These are phyloP conservation scores for Acacia acuminata DNA, from an alignment of 306 rosid species.

Conservation along the genomic window DNA sequence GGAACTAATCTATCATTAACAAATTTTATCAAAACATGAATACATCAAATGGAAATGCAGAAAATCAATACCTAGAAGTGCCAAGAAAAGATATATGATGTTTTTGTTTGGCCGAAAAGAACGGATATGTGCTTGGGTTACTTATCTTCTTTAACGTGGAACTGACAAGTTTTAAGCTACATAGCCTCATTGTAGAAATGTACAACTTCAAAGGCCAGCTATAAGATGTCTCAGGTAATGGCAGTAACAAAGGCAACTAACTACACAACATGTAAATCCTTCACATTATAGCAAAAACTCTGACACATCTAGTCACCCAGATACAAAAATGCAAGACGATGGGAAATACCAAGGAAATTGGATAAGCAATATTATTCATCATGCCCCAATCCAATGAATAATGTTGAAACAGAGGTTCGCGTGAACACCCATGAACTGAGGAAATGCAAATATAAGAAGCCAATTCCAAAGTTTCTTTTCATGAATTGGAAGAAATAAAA, in stretches of 20 bases:
- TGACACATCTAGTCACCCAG: background rate
- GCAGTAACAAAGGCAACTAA: background rate
- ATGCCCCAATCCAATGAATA: background rate
- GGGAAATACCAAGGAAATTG: background rate
- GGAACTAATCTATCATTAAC: conserved; percentile 16
- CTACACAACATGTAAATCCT: background rate
- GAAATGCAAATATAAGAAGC: background rate
- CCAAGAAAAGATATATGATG: background rate
- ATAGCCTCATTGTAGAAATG: background rate
- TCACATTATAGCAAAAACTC: background rate
- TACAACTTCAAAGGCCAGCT: background rate
- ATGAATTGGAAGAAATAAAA: background rate
- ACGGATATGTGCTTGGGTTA: background rate
- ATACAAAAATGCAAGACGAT: background rate
- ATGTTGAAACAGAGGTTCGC: background rate
- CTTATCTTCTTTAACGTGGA: background rate
- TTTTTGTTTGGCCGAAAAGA: background rate
- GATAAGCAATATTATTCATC: background rate
- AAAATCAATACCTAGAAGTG: conserved; percentile 2
- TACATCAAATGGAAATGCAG: conserved; percentile 13
- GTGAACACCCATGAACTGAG: background rate
- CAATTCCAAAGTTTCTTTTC: background rate
- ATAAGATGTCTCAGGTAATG: background rate
- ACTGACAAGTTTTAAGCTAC: background rate
- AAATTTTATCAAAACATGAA: background rate